These are phyloP conservation scores for Candida xiaguanensis DNA, from an alignment of 805 yeast species.

Conservation along the genomic window DNA sequence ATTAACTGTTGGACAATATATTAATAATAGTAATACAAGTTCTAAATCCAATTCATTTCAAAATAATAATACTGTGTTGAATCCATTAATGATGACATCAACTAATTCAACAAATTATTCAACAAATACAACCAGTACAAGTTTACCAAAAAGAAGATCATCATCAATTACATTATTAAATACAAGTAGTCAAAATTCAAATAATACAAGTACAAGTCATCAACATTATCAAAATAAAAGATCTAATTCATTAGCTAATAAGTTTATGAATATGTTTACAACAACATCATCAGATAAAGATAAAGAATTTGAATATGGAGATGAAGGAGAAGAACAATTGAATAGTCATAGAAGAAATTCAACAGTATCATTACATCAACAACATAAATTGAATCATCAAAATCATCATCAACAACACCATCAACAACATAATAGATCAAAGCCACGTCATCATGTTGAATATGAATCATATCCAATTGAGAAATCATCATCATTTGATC, in stretches of 20 bases:
- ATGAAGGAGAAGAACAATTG: background rate
- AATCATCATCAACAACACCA: background rate
- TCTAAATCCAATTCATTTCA: background rate
- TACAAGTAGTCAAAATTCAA: conserved; percentile 3
- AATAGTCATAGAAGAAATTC: conserved; percentile 5
- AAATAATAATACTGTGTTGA: background rate
- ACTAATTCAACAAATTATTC: conserved; percentile 1
- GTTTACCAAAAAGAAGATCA: conserved; percentile 4
- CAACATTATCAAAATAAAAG: conserved; percentile 7
- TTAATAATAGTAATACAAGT: background rate
- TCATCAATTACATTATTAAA: conserved; percentile 6
- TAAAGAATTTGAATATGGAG: background rate
- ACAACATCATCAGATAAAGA: background rate
- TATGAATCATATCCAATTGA: conserved; percentile 4
- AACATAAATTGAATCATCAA: conserved; percentile 2
- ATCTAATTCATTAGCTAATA: conserved; percentile 18
- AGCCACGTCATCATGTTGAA: background rate
- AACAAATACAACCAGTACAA: background rate
- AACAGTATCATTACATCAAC: conserved; percentile 1
- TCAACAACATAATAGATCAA: conserved; percentile 5
- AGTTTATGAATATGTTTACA: conserved; percentile 18
- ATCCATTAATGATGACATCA: conserved; percentile 3
- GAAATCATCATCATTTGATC: conserved; percentile 27
- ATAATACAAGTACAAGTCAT: conserved; percentile 7
- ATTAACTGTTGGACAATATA: conserved; percentile 1